Percentiles rank a stretch among this genome's conserved stretches.
phyloP scores from a whole-genome alignment of 345 rosid species.

The Moricandia arvensis region DNA sequence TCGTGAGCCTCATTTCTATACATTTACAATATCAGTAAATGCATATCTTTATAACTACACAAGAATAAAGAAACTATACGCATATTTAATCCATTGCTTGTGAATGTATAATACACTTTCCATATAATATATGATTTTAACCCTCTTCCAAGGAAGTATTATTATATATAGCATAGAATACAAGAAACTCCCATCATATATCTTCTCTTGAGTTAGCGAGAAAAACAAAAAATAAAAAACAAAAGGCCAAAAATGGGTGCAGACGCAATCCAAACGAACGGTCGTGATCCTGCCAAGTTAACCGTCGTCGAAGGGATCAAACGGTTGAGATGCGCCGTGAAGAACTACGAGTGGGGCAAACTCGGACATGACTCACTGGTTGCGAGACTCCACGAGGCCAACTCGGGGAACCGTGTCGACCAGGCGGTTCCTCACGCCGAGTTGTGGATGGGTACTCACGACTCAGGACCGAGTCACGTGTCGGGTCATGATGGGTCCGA shows the following conservation, averaged over 20 bases:
- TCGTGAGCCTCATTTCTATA: not conserved
- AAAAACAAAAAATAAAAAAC: not conserved
- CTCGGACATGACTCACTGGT: constrained; percentile 61
- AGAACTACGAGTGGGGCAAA: constrained; percentile 86
- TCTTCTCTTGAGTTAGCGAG: constrained; percentile 8
- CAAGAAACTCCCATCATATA: constrained; percentile 21
- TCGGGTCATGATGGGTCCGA: constrained; percentile 12
- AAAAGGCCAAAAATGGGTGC: constrained; percentile 30
- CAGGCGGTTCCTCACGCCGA: constrained; percentile 57
- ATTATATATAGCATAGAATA: constrained; percentile 9
- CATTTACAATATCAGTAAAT: constrained; percentile 6
- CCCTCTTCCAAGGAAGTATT: constrained; percentile 13
- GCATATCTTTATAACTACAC: constrained; percentile 24
- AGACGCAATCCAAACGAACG: constrained; percentile 35
- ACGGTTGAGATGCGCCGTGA: constrained; percentile 67
- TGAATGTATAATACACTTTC: not conserved
- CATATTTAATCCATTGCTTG: not conserved
- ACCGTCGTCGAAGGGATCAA: constrained; percentile 30
- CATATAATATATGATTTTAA: constrained; percentile 9
- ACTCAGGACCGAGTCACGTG: constrained; percentile 75
- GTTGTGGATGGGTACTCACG: constrained; percentile 78
- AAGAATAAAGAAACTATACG: constrained; percentile 13
- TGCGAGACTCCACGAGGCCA: constrained; percentile 57
- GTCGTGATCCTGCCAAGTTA: constrained; percentile 14
- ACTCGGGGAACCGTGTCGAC: constrained; percentile 48